Conservation (phyloP, 768 basidiomycete genomes). For the Tylopilus vinaceipallidus region DNA sequence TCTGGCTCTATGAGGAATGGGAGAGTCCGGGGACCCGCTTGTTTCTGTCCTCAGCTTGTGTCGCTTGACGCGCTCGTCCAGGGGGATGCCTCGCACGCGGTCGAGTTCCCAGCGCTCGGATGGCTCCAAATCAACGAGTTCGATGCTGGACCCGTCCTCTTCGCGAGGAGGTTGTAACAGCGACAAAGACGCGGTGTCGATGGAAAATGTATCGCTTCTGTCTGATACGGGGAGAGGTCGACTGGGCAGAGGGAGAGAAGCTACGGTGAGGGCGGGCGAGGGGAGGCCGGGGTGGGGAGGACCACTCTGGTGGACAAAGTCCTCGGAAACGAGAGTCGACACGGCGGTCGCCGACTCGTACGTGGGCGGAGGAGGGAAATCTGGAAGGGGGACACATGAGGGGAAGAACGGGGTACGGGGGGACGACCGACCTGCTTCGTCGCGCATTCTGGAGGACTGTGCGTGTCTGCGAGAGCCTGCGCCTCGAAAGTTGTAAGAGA, state of each 20-base stretch:
- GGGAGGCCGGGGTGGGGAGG: constrained; percentile 23
- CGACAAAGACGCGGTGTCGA: constrained; percentile 18
- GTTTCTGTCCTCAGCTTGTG: constrained; percentile 35
- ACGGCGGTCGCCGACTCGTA: constrained; percentile 55
- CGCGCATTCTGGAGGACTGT: constrained; percentile 25
- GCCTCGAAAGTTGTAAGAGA: constrained; percentile 32
- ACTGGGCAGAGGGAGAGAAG: constrained; percentile 21
- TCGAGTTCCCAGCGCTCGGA: constrained; percentile 45
- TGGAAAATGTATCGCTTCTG: constrained; percentile 23
- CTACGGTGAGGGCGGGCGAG: constrained; percentile 25
- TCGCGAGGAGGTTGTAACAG: constrained; percentile 29
- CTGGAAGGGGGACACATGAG: constrained; percentile 32
- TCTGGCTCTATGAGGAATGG: constrained; percentile 30
- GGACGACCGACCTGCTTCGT: constrained; percentile 32
- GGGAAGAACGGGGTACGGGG: background rate
- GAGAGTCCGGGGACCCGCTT: constrained; percentile 14
- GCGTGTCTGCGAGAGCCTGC: constrained; percentile 26
- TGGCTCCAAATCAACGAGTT: constrained; percentile 50
- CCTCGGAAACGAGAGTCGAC: constrained; percentile 39
- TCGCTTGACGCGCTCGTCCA: constrained; percentile 41
- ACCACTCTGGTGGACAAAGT: constrained; percentile 35
- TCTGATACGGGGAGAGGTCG: constrained; percentile 19
- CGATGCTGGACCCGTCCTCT: constrained; percentile 50
- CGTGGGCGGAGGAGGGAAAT: constrained; percentile 76
- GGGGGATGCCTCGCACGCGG: constrained; percentile 39